Evolutionary conservation across 2,329 filamentous ascomycete genomes (phyloP), one percentile per base, ranked within the genome.

Genomic region (Pseudogymnoascus sp.): DNA sequence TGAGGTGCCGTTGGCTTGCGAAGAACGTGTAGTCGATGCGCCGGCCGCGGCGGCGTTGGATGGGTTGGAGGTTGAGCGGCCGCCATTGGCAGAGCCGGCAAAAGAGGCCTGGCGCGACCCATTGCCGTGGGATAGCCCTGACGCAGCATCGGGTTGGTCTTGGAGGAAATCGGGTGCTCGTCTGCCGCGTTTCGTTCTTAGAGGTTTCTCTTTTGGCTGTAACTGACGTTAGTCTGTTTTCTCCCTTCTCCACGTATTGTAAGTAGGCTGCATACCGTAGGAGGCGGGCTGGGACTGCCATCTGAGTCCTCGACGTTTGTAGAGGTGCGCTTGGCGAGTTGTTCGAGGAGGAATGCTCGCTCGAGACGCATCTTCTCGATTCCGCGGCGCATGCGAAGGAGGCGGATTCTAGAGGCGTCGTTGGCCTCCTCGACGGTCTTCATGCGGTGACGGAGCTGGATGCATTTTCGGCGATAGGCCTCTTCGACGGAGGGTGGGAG

Each of bases 401-500:
- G 89, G 61, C 91, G 89, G 62, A 91, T 80, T 62, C 91, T 86
- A 59, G 91, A 88, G 64, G 89, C 84, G 70, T 96, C 92, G 75
- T 97, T 97, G 72, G 91, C 88, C 65, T 91, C 87, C 74, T 97
- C 93, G 70, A 97, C 91, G 74, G 97, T 93, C 74, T 87, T 89
- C 67, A 95, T 90, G 65, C 95, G 89, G 70, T 91, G 89, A 78
- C 96, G 96, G 21, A 99, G 84, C 70, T 96, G 90, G 73, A 97
- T 91, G 76, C 93, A 97, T 85, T 99, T 97, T 68, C 91, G 86
- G 71, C 95, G 92, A 78, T 97, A 99, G 61, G 93, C 93, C 74
- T 93, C 89, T 76, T 99, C 93, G 67, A 97, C 92, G 14, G 92
- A 96, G 14, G 95, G 93, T 21, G 93, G 91, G 3, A 89, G 80